Evolutionary conservation across 2,329 filamentous ascomycete genomes (phyloP).

Genomic region (Leptodontidium sp.): DNA sequence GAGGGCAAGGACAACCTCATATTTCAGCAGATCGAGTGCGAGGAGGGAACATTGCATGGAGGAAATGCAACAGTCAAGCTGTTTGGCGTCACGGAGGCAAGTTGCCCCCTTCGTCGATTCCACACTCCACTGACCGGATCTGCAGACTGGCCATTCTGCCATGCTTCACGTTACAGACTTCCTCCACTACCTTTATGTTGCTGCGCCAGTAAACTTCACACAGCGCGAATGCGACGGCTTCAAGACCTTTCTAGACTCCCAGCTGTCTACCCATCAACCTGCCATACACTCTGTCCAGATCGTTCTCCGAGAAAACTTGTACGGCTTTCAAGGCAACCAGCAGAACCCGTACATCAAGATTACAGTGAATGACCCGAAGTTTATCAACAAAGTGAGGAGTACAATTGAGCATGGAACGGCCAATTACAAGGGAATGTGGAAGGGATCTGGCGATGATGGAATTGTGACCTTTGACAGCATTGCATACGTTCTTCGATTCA

Average conservation of each 20-base stretch:
- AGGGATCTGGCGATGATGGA: conserved; percentile 67
- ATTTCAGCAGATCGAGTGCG: conserved; percentile 95
- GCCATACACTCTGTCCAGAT: conserved; percentile 84
- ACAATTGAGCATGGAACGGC: conserved; percentile 78
- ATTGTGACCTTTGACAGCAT: conserved; percentile 96
- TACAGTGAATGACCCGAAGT: conserved; percentile 88
- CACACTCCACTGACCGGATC: conserved; percentile 31
- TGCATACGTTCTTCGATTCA: conserved; percentile 93
- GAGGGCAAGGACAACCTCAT: conserved; percentile 73
- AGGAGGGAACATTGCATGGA: conserved; percentile 84
- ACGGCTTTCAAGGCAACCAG: conserved; percentile 91
- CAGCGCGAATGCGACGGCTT: conserved; percentile 80
- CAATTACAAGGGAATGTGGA: conserved; percentile 95
- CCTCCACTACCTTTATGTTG: conserved; percentile 93
- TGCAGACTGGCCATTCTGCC: conserved; percentile 80
- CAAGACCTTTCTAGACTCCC: conserved; percentile 80
- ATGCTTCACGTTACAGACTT: conserved; percentile 96
- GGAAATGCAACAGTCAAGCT: conserved; percentile 84
- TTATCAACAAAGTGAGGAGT: conserved; percentile 77
- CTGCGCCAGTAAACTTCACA: conserved; percentile 83
- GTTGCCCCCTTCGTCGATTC: conserved; percentile 25
- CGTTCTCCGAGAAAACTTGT: conserved; percentile 88
- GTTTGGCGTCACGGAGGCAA: conserved; percentile 87
- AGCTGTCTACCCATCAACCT: conserved; percentile 76
- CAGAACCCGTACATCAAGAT: conserved; percentile 94